Conservation (phyloP, 768 basidiomycete species). For the Amanita molliuscula region DNA sequence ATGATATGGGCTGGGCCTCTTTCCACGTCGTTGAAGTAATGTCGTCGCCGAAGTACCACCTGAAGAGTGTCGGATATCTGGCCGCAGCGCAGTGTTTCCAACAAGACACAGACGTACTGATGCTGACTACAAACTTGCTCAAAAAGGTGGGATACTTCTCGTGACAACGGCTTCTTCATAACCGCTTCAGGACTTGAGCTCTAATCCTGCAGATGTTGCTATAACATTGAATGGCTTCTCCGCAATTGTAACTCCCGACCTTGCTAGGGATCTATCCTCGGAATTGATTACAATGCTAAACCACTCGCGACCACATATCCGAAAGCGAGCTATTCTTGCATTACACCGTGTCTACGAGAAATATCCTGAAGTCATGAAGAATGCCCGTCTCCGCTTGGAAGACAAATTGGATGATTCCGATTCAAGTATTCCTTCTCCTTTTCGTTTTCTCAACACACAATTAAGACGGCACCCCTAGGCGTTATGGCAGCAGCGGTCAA, state of each 20-base stretch:
- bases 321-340: slow-evolving; percentile 83
- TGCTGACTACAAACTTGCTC: slow-evolving; percentile 90
- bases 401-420: slow-evolving; percentile 79
- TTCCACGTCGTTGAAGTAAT: slow-evolving; percentile 98
- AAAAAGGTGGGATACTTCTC: slow-evolving; percentile 62
- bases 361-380: slow-evolving; percentile 69
- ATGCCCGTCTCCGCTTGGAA: slow-evolving; percentile 58
- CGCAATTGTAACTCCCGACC: slow-evolving; percentile 74
- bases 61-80: slow-evolving; percentile 94
- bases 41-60: slow-evolving; percentile 84
- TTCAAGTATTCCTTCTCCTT: slow-evolving; percentile 32
- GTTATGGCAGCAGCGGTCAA: slow-evolving; percentile 94
- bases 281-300: slow-evolving; percentile 82
- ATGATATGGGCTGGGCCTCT: slow-evolving; percentile 91
- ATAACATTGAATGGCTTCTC: slow-evolving; percentile 76
- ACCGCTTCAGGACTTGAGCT: slow-evolving; percentile 63
- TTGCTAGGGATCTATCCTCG: slow-evolving; percentile 83
- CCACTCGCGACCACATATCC: slow-evolving; percentile 79
- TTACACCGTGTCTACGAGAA: slow-evolving; percentile 72
- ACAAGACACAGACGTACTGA: slow-evolving; percentile 92
- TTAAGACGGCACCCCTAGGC: slow-evolving; percentile 30
- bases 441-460: background rate
- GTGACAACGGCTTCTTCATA: slow-evolving; percentile 10
- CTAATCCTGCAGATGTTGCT: slow-evolving; percentile 65
- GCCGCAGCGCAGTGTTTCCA: slow-evolving; percentile 87